Evolutionary conservation across 2,329 filamentous ascomycete genomes (phyloP).

Genomic region (Scortechinia acanthostroma): DNA sequence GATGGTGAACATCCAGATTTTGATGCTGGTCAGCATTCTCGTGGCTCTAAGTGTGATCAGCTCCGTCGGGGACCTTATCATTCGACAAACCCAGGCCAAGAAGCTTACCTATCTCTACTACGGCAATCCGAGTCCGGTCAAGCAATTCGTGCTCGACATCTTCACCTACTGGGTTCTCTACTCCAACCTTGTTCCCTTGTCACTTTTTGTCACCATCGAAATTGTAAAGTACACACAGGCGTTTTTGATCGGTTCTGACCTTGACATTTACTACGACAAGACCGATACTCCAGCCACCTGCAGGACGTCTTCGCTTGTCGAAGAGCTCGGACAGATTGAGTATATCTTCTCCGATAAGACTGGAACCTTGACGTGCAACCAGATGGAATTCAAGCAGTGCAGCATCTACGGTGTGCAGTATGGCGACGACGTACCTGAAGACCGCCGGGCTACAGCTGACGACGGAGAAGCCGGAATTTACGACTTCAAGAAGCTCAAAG

Average conservation of each 20-base stretch:
- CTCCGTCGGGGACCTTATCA: constrained; percentile 82
- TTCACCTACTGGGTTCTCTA: constrained; percentile 98
- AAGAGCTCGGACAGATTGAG: constrained; percentile 95
- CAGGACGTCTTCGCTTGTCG: constrained; percentile 89
- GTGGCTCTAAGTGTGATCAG: constrained; percentile 79
- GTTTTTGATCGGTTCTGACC: constrained; percentile 93
- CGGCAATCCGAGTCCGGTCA: constrained; percentile 43
- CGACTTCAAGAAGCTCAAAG: constrained; percentile 69
- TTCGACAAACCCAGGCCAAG: constrained; percentile 54
- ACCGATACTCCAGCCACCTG: constrained; percentile 94
- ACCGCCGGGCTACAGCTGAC: constrained; percentile 74
- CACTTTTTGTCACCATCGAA: constrained; percentile 93
- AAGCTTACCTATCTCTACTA: constrained; percentile 69
- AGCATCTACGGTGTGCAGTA: constrained; percentile 92
- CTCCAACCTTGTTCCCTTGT: constrained; percentile 92
- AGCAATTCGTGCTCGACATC: constrained; percentile 85
- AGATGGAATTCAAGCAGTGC: constrained; percentile 97
- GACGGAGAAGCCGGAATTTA: constrained; percentile 68
- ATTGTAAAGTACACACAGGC: constrained; percentile 97
- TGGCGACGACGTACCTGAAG: constrained; percentile 83
- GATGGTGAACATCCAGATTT: constrained; percentile 86
- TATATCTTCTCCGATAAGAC: constrained; percentile 99
- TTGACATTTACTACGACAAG: constrained; percentile 96
- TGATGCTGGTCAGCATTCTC: constrained; percentile 81
- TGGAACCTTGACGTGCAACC: constrained; percentile 91